phyloP scores from a whole-genome alignment of 2,329 filamentous ascomycete genomes.

The Fusarium circinatum region DNA sequence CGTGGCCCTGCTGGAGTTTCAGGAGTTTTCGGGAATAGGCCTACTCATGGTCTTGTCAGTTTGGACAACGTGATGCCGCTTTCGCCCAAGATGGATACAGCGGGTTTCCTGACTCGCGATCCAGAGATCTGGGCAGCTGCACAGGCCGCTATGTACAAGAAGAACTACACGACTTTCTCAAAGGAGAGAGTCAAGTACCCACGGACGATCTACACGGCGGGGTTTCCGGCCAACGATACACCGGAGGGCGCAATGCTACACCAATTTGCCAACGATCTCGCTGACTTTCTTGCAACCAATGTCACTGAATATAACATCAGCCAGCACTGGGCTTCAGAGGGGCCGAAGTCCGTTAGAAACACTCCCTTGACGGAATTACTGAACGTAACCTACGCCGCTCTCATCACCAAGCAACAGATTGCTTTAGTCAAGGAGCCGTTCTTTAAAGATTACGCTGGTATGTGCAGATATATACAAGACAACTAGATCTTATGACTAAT shows the following conservation, averaged over 20 bases:
- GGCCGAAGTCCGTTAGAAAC: background rate
- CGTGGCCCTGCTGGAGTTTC: constrained; percentile 55
- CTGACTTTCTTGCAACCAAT: background rate
- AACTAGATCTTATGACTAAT: background rate
- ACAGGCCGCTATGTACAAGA: background rate
- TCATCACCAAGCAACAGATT: background rate
- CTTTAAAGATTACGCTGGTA: background rate
- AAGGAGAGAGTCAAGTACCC: background rate
- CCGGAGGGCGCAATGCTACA: background rate
- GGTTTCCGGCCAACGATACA: background rate
- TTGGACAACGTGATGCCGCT: constrained; percentile 32
- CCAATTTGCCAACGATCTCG: background rate
- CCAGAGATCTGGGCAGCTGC: background rate
- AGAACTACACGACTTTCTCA: background rate
- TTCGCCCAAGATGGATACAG: background rate
- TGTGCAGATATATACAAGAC: background rate
- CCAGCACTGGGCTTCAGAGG: background rate
- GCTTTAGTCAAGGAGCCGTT: background rate
- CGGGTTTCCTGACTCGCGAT: background rate
- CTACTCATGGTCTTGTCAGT: constrained; percentile 50
- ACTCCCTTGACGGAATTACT: background rate
- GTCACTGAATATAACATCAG: background rate
- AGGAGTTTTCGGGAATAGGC: constrained; percentile 58
- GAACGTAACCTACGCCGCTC: background rate
- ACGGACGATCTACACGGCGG: background rate